Percentiles rank a stretch among this genome's conserved stretches.
phyloP scores from a whole-genome alignment of 2,329 filamentous ascomycete species.

The Diplodia sapinea region DNA sequence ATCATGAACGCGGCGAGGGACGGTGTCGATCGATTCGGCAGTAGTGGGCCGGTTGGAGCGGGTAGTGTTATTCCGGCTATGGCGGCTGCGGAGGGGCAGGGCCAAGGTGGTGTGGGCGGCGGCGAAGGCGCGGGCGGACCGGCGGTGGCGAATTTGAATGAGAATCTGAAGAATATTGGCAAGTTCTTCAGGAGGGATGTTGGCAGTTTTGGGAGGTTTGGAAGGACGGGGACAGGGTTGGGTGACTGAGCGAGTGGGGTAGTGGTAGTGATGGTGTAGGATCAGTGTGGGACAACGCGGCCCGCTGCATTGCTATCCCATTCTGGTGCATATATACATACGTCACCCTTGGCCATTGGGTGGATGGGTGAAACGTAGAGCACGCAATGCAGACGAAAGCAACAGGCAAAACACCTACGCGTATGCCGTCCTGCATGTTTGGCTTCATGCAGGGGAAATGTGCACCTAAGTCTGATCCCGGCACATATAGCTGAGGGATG shows the following conservation, averaged over 20 bases:
- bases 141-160: slow-evolving; percentile 77
- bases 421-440: neutral
- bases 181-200: slow-evolving; percentile 95
- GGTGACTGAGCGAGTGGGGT: neutral
- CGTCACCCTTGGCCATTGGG: neutral
- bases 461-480: too few species aligned
- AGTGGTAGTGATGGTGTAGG: neutral
- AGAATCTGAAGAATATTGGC: slow-evolving; percentile 92
- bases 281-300: neutral
- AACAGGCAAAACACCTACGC: neutral
- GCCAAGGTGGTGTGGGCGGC: slow-evolving; percentile 42
- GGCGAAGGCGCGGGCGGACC: slow-evolving; percentile 37
- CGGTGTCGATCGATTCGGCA: slow-evolving; percentile 76
- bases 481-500: too few species aligned
- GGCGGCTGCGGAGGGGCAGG: slow-evolving; percentile 36
- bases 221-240: slow-evolving; percentile 35
- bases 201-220: slow-evolving; percentile 55
- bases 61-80: slow-evolving; percentile 41
- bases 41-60: slow-evolving; percentile 43
- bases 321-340: neutral
- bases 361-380: neutral
- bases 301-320: neutral
- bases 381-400: neutral
- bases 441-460: too few species aligned
- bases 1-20: slow-evolving; percentile 87